Evolutionary conservation across 345 rosid species (phyloP).

Genomic region (Cardamine occulta): DNA sequence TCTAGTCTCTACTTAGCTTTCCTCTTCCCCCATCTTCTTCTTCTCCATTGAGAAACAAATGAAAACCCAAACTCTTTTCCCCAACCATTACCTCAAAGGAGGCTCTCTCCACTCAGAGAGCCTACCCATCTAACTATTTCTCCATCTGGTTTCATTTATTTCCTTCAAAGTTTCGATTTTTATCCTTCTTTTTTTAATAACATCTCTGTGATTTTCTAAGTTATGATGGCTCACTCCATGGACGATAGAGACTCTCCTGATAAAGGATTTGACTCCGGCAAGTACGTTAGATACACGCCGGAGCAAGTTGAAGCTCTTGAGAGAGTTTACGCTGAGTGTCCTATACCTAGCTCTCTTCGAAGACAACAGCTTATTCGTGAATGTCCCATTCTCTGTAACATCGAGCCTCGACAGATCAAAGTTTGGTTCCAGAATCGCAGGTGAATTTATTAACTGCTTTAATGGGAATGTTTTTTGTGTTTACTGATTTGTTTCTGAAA

Average conservation of each 20-base stretch:
- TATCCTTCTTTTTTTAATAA: neutral
- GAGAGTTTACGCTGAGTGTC: constrained; percentile 49
- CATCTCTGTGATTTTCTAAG: constrained; percentile 3
- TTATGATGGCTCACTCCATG: constrained; percentile 48
- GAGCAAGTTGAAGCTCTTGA: constrained; percentile 51
- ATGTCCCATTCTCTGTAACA: constrained; percentile 43
- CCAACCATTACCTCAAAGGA: constrained; percentile 32
- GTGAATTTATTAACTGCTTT: neutral
- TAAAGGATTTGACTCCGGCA: constrained; percentile 45
- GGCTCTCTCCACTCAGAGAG: constrained; percentile 52
- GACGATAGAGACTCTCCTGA: constrained; percentile 47
- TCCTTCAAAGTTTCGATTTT: constrained; percentile 25
- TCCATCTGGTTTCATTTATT: constrained; percentile 5
- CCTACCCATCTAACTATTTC: constrained; percentile 37
- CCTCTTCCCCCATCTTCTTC: constrained; percentile 16
- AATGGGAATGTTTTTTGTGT: neutral
- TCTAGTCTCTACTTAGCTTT: constrained; percentile 23
- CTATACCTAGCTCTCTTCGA: constrained; percentile 47
- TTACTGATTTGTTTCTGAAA: neutral
- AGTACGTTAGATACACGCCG: constrained; percentile 48
- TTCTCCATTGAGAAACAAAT: constrained; percentile 12
- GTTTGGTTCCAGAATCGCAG: constrained; percentile 53
- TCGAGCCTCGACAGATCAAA: constrained; percentile 50
- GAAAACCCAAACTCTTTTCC: constrained; percentile 27
- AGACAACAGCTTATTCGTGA: constrained; percentile 49